Evolutionary conservation across 768 basidiomycete species (phyloP), one percentile per base, ranked within the genome.

Genomic region (Termitomyces sp.): DNA sequence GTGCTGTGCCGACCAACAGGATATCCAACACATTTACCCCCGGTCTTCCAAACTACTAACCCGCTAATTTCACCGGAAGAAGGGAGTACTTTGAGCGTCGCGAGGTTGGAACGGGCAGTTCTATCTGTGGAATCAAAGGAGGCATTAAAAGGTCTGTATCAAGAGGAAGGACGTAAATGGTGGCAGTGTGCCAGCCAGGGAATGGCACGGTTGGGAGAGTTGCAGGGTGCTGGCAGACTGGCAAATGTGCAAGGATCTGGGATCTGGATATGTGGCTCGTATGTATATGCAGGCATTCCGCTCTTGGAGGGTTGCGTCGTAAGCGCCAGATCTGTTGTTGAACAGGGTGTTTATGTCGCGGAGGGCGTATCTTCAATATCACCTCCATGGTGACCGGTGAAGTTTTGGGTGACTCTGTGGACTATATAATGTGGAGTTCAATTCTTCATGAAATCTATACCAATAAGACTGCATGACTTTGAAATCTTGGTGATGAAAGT

Each of bases 251-350:
- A 62, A 45, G 67, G 65, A 20, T 74, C 82, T 1, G 82, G 84
- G 1, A 68, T 91, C 7, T 88, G 87, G 83, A 72, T 90, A n/a
- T 84, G 82, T 58, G 90, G 90, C 1, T 80, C 83, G 18, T 92
- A 86, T 67, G 86, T 84, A 14, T 79, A 83, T 64, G 71, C 78
- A 18, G 90, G 91, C 0, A 88, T 92, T 48, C 90, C 90, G 9
- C 68, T 93, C 54, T 70, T 92, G 49, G 91, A 93, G 65, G 89
- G 88, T 2, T 92, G 90, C 67, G 90, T 90, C 13, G 79, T 79
- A 20, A 88, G 87, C 63, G 87, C 87, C n/a, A 75, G 77, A 67
- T 76, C 76, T 49, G 83, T 87, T 6, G 74, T 77, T 6, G 75
- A 78, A 56, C 69, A 79, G 57, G 77, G 78, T 3, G 71, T 78